These are phyloP conservation scores for Neopestalotiopsis sp. DNA, from an alignment of 2,329 filamentous ascomycete species.

Conservation along the genomic window DNA sequence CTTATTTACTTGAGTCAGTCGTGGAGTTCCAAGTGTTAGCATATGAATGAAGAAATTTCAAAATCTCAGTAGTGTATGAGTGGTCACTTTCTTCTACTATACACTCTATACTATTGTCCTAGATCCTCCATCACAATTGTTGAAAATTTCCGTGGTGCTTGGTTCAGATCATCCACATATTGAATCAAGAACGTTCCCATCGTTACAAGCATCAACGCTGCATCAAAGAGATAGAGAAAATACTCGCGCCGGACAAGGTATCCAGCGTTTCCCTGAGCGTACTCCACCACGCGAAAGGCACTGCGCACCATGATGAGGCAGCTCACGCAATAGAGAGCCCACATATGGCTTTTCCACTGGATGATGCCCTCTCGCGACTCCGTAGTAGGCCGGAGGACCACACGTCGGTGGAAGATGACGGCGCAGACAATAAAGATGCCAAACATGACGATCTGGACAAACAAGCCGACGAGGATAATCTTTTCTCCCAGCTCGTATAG, in stretches of 20 bases:
- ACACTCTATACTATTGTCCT: not conserved
- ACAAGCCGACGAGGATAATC: constrained; percentile 52
- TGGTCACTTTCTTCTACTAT: no score
- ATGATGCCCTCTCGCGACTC: constrained; percentile 18
- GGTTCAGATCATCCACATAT: constrained; percentile 23
- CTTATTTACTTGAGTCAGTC: no score
- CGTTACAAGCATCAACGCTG: constrained; percentile 44
- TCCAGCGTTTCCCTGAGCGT: constrained; percentile 45
- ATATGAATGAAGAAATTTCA: not conserved
- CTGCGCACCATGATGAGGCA: constrained; percentile 49
- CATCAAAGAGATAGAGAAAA: constrained; percentile 46
- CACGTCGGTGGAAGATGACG: constrained; percentile 42
- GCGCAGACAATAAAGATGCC: constrained; percentile 51
- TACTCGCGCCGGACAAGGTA: constrained; percentile 47
- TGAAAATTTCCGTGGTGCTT: not conserved
- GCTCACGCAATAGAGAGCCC: constrained; percentile 45
- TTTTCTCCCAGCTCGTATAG: constrained; percentile 41
- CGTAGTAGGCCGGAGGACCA: constrained; percentile 21
- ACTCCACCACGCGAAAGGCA: constrained; percentile 53
- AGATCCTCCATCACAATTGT: constrained; percentile 4
- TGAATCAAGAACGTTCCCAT: constrained; percentile 38
- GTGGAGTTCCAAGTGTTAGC: no score
- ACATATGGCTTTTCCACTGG: constrained; percentile 41
- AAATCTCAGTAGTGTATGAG: not conserved
- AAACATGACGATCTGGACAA: constrained; percentile 57